Conservation (phyloP, 139 green algal genomes). For the Limnomonas spitsbergensis region DNA sequence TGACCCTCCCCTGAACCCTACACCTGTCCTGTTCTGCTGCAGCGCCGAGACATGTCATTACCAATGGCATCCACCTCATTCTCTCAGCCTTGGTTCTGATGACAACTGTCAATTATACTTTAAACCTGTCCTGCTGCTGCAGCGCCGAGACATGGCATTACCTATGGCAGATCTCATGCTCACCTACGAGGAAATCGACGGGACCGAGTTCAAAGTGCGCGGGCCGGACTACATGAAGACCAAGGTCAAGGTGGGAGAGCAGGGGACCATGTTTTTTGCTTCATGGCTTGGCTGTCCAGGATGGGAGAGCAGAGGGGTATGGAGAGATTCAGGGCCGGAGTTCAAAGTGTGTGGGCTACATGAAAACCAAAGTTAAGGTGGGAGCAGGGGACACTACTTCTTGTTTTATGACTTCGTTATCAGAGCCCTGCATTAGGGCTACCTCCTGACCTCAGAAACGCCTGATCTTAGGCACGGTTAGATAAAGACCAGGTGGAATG, state of each 20-base stretch:
- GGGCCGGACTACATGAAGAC: conserved; percentile 11
- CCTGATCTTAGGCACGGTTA: too few relatives aligned
- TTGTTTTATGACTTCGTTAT: neutral
- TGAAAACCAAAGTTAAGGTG: too few relatives aligned
- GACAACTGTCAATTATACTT: neutral
- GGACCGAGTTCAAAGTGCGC: neutral
- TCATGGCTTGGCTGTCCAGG: too few relatives aligned
- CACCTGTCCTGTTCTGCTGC: neutral
- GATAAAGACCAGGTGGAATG: too few relatives aligned
- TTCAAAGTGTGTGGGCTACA: too few relatives aligned
- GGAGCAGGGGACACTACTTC: neutral
- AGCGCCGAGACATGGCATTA: neutral
- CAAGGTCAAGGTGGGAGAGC: conserved; percentile 12
- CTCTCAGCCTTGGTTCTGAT: too few relatives aligned
- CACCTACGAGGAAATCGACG: conserved; percentile 4
- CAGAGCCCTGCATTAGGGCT: neutral
- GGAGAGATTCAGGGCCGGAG: too few relatives aligned
- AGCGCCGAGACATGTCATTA: too few relatives aligned
- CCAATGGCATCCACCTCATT: too few relatives aligned
- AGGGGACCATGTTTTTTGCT: neutral
- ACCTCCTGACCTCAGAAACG: neutral
- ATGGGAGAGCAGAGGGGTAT: neutral
- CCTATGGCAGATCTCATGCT: neutral
- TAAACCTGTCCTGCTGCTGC: neutral
- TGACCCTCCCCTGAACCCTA: neutral